A percentile compares a stretch with the other conserved stretches of the same genome.
Evolutionary conservation across 305 asterid species (phyloP).

Genomic region (Withania somnifera): DNA sequence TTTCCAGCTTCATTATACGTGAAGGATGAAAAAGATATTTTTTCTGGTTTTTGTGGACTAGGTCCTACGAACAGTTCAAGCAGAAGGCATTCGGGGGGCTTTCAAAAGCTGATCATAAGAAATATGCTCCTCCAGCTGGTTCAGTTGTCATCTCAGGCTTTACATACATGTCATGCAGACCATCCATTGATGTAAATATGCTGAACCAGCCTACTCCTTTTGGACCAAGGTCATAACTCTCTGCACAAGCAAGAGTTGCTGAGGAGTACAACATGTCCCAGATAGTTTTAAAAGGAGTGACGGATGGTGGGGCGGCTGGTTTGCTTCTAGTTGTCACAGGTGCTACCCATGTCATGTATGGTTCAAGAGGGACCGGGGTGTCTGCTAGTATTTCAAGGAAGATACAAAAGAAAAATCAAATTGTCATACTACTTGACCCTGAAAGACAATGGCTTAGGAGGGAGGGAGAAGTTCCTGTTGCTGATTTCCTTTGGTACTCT

Average conservation of each 20-base stretch:
- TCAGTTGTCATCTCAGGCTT: conserved; percentile 92
- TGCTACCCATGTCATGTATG: conserved; percentile 64
- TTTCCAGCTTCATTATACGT: conserved; percentile 11
- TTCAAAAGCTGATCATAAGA: conserved; percentile 53
- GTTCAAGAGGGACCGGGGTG: conserved; percentile 72
- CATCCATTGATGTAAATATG: conserved; percentile 35
- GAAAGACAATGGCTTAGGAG: conserved; percentile 79
- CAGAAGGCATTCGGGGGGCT: conserved; percentile 81
- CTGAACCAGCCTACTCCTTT: conserved; percentile 46
- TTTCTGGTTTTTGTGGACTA: conserved; percentile 8
- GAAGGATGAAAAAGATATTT: background rate
- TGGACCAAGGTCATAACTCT: conserved; percentile 80
- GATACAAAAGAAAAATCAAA: conserved; percentile 54
- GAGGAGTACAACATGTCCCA: conserved; percentile 91
- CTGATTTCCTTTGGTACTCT: conserved; percentile 97
- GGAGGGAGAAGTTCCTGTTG: conserved; percentile 90
- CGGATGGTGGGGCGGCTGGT: conserved; percentile 52
- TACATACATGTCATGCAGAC: conserved; percentile 57
- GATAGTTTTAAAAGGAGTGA: conserved; percentile 51
- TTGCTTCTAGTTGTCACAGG: conserved; percentile 82
- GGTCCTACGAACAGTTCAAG: conserved; percentile 82
- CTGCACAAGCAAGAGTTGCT: conserved; percentile 77
- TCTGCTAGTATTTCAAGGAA: conserved; percentile 84
- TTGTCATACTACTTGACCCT: conserved; percentile 43
- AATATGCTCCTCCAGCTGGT: conserved; percentile 92